Evolutionary conservation across 495 filamentous ascomycete species (phyloP), one percentile per base, ranked within the genome.

Genomic region (Cenococcum geophilum): DNA sequence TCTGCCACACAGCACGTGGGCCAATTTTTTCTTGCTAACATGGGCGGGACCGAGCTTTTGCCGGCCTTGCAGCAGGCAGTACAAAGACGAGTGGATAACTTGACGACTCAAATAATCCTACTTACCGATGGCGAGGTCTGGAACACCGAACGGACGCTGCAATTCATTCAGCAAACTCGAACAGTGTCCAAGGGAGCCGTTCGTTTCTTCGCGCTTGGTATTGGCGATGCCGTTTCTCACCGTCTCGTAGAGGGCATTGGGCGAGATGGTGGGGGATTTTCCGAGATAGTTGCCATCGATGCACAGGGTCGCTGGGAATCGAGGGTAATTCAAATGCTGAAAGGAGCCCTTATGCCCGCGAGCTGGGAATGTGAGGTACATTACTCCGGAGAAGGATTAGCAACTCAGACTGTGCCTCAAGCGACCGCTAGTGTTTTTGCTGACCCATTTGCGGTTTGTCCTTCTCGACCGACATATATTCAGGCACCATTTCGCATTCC

Each of bases 401-500:
- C n/a, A n/a, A n/a, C n/a, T n/a, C n/a, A n/a, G n/a, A n/a, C n/a
- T n/a, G n/a, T n/a, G n/a, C n/a, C n/a, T n/a, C n/a, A n/a, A n/a
- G n/a, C n/a, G n/a, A n/a, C n/a, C n/a, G n/a, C n/a, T n/a, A n/a
- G n/a, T n/a, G n/a, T n/a, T n/a, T n/a, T n/a, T n/a, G n/a, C n/a
- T n/a, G n/a, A n/a, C n/a, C n/a, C n/a, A n/a, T n/a, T n/a, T n/a
- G n/a, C n/a, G n/a, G n/a, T n/a, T n/a, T n/a, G n/a, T n/a, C n/a
- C n/a, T n/a, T n/a, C n/a, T n/a, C n/a, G n/a, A n/a, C n/a, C n/a
- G n/a, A n/a, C 82, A 88, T 61, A 72, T 86, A 68, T 89, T 1
- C 86, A 88, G 70, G 76, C 83, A 2, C 87, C 87, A 0, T 73
- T 78, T 49, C 66, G 65, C 0, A 83, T 89, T 20, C 85, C 86